Evolutionary conservation across 2,329 filamentous ascomycete species (phyloP).

Genomic region (Pseudogymnoascus sp.): DNA sequence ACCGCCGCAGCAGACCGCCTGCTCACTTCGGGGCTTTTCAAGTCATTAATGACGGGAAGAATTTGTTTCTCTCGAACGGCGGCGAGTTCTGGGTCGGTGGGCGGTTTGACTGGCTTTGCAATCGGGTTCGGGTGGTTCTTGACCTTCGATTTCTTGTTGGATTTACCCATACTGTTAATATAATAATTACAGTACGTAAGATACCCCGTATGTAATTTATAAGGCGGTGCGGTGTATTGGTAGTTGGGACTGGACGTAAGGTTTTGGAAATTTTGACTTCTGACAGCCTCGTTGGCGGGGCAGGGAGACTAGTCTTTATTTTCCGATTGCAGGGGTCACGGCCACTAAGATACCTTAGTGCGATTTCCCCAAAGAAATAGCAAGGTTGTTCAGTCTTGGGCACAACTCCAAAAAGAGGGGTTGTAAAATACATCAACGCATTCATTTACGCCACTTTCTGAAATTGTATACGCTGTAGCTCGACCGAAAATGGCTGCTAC

Average conservation of each 20-base stretch:
- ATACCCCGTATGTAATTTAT: neutral
- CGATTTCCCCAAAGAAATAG: neutral
- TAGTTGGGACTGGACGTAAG: neutral
- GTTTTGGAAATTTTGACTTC: constrained; percentile 9
- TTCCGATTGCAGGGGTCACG: neutral
- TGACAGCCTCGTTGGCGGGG: constrained; percentile 2
- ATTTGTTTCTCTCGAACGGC: constrained; percentile 56
- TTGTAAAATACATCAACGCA: constrained; percentile 1
- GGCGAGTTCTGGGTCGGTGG: constrained; percentile 54
- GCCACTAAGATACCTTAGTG: constrained; percentile 4
- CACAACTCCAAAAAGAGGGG: constrained; percentile 3
- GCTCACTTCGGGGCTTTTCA: constrained; percentile 51
- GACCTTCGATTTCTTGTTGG: constrained; percentile 42
- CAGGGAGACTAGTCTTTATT: neutral
- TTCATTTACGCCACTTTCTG: neutral
- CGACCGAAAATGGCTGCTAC: constrained; percentile 18
- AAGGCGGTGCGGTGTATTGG: neutral
- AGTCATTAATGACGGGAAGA: constrained; percentile 52
- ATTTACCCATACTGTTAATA: constrained; percentile 46
- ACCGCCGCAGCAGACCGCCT: constrained; percentile 50
- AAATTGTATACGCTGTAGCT: neutral
- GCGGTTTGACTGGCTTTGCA: constrained; percentile 50
- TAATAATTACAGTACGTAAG: neutral
- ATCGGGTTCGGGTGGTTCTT: constrained; percentile 47
- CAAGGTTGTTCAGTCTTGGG: constrained; percentile 5